Base-by-base conservation (phyloP, 2,329 filamentous ascomycete species). In the Cercospora sp. region DNA sequence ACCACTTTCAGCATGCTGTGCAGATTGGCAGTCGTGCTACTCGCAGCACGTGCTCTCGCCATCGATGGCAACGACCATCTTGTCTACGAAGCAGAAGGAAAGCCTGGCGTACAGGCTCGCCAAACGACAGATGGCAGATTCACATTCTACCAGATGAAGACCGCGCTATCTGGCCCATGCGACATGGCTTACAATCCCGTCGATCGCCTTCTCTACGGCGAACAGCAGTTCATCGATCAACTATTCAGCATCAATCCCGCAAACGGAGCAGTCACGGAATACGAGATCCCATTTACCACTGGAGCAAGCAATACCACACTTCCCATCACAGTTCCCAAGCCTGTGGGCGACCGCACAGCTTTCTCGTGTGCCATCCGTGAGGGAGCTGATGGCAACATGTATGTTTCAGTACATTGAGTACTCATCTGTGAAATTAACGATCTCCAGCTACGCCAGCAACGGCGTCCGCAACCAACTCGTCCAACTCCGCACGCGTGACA, bases 401-500 rank as follows among this genome's bases (percentile, higher is more conserved):
- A 67, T 30, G 66, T 63, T 8, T 10, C 60, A 12, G n/a, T 40
- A 2, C 0, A 18, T 21, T 1, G 2, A 10, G 1, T 21, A 3
- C 57, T 2, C 1, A 3, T 1, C 12, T 7, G 9, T 8, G 21
- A 13, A 13, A 40, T 4, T 59, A 28, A 59, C 34, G 18, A 21
- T 59, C 18, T 1, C 40, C 30, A 59, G 57, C 57, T 57, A 59
- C 18, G 68, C 68, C 16, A 57, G 55, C 32, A 74, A 73, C 24
- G 71, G 71, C 30, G 53, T 72, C 12, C 69, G 70, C 24, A 74
- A 73, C 40, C 71, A 74, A 43, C 69, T 74, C 6, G 69, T 72
- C 8, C 67, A 67, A 13, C 67, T 72, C 34, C 67, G 70, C 30
- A 63, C 66, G 3, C 37, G 57, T 8, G 63, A 59, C 45, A 58